Base-by-base conservation (phyloP, 345 rosid genomes). In the Heritiera littoralis region DNA sequence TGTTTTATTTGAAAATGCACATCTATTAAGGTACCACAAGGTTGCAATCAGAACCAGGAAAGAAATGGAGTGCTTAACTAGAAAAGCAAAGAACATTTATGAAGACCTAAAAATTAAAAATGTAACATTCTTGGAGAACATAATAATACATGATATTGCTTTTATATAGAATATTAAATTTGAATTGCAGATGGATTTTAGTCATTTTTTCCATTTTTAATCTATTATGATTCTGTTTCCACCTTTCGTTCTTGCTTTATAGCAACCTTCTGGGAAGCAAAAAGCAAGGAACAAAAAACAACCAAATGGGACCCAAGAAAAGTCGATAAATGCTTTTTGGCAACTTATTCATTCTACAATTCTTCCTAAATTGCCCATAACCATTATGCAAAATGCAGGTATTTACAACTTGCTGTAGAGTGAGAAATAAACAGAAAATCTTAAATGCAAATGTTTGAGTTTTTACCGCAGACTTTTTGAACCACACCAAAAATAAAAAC, bases 371-470 rank as follows among this genome's bases (percentile, higher is more conserved):
- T 51, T 14, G 23, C 40, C 61, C 60, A 2, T 52, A 32, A 18
- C 28, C 60, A 72, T 52, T 72, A 32, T 72, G 75, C 40, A 51
- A 8, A 51, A 51, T 30, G 13, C 28, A 72, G 43, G 41, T 72
- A 7, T 9, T 72, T 72, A 15, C 3, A 15, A 17, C 9, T 55
- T 8, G 59, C 45, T n/a, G 5, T 49, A 11, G 40, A 74, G 35
- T 17, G 46, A 73, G 2, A 55, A 51, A 55, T 12, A 38, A 65
- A 56, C 11, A 56, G 5, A 38, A 52, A 12, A 58, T 20, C 64
- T 9, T 12, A 70, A 48, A 46, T 0, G 2, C 20, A 23, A 70
- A 69, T 46, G 56, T 18, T 13, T 43, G 9, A 48, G n/a, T 12
- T 70, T 28, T 48, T 70, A 9, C 48, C 20, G 38, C 11, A 23